A percentile compares a stretch with the other conserved stretches of the same genome.
Evolutionary conservation across 345 rosid genomes (phyloP).

Genomic region (Viola odorata): DNA sequence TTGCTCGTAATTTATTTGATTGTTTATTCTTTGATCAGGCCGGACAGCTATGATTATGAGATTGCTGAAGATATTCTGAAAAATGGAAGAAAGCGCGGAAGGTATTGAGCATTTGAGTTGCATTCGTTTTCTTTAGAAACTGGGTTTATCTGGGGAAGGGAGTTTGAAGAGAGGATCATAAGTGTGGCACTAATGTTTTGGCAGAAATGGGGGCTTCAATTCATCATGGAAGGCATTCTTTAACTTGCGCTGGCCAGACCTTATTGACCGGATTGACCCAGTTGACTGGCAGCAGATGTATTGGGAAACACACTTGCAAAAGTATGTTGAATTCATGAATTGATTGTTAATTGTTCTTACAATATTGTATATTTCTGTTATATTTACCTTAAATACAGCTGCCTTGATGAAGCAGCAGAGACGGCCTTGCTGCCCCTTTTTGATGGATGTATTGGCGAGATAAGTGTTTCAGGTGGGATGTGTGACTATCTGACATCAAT

Average conservation of each 20-base stretch:
- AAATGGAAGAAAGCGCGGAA: slow-evolving; percentile 55
- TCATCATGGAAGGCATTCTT: slow-evolving; percentile 55
- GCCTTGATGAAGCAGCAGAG: slow-evolving; percentile 84
- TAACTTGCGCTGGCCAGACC: slow-evolving; percentile 62
- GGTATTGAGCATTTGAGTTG: slow-evolving; percentile 31
- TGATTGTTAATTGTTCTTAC: neutral
- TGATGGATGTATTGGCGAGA: slow-evolving; percentile 44
- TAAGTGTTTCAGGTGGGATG: slow-evolving; percentile 49
- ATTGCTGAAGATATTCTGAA: slow-evolving; percentile 24
- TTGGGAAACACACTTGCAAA: slow-evolving; percentile 81
- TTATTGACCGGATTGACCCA: slow-evolving; percentile 20
- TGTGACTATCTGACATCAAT: neutral
- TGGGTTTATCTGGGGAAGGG: neutral
- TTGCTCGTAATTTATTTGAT: neutral
- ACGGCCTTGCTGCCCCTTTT: slow-evolving; percentile 62
- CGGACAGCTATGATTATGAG: slow-evolving; percentile 44
- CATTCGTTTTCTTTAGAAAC: neutral
- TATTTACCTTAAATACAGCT: slow-evolving; percentile 46
- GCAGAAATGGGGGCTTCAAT: slow-evolving; percentile 44
- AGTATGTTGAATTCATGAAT: slow-evolving; percentile 32
- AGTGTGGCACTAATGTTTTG: slow-evolving; percentile 9
- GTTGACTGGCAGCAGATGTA: slow-evolving; percentile 67
- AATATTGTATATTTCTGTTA: neutral
- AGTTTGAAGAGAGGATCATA: neutral
- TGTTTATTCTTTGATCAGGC: slow-evolving; percentile 43